Conservation (phyloP, 768 basidiomycete genomes). For the Serendipita sp. region DNA sequence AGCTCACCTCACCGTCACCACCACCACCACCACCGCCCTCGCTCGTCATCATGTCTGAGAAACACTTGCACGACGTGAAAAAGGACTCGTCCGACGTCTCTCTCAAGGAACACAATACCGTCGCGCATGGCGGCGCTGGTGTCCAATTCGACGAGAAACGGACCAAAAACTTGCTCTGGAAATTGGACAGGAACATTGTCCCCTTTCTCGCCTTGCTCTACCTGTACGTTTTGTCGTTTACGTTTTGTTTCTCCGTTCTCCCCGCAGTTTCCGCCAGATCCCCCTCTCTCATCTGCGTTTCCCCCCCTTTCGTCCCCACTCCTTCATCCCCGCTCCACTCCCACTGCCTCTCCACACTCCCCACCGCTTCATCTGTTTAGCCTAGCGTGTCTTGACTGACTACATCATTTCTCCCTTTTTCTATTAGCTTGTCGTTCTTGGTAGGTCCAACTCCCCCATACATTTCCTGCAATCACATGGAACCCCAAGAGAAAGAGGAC, state of each 20-base stretch:
- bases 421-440: neutral
- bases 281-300: too few relatives aligned
- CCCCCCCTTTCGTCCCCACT: too few relatives aligned
- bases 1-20: too few relatives aligned
- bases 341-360: too few relatives aligned
- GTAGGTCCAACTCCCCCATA: neutral
- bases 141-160: neutral
- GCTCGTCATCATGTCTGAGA: neutral
- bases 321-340: too few relatives aligned
- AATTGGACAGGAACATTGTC: conserved; percentile 1
- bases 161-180: neutral
- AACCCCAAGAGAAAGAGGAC: too few relatives aligned
- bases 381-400: too few relatives aligned
- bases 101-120: neutral
- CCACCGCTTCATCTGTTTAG: too few relatives aligned
- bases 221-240: neutral
- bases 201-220: conserved; percentile 1
- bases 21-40: too few relatives aligned
- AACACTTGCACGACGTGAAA: neutral
- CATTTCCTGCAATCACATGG: neutral
- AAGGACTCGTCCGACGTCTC: neutral
- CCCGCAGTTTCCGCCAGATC: too few relatives aligned
- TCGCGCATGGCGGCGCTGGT: neutral
- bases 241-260: neutral
- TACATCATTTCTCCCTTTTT: neutral